Conservation (phyloP, 352 stramenopile genomes). For the Globisporangium emineosum region DNA sequence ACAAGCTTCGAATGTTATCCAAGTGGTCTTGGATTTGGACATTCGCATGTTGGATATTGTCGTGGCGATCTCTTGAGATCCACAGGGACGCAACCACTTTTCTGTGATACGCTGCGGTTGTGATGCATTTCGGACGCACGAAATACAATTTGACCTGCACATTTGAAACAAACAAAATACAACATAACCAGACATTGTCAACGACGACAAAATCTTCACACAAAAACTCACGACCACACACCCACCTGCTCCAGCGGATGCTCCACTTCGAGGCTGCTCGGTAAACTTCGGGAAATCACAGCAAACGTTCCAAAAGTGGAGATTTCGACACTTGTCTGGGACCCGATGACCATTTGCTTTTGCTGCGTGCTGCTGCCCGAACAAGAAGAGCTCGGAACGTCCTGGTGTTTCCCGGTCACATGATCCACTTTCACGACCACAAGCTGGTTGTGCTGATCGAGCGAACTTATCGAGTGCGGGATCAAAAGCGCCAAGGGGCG, state of each 20-base stretch:
- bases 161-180: background rate
- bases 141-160: slow-evolving; percentile 12
- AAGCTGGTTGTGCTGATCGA: slow-evolving; percentile 13
- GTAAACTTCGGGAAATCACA: slow-evolving; percentile 9
- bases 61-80: slow-evolving; percentile 17
- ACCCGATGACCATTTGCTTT: background rate
- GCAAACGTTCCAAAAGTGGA: slow-evolving; percentile 14
- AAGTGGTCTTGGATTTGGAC: slow-evolving; percentile 4
- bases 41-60: background rate
- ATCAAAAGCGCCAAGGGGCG: slow-evolving; percentile 30
- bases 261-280: slow-evolving; percentile 13
- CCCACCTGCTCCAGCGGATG: slow-evolving; percentile 18
- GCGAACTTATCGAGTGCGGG: slow-evolving; percentile 20
- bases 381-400: background rate
- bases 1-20: background rate
- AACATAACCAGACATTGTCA: background rate
- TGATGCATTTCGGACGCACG: slow-evolving; percentile 14
- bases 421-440: slow-evolving; percentile 29
- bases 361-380: background rate
- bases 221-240: background rate
- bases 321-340: background rate
- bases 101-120: background rate
- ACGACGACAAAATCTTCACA: too few relatives aligned
- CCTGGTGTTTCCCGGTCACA: slow-evolving; percentile 15
- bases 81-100: slow-evolving; percentile 15